Evolutionary conservation across 495 filamentous ascomycete species (phyloP), one percentile per base, ranked within the genome.

Genomic region (Cudoniella acicularis): DNA sequence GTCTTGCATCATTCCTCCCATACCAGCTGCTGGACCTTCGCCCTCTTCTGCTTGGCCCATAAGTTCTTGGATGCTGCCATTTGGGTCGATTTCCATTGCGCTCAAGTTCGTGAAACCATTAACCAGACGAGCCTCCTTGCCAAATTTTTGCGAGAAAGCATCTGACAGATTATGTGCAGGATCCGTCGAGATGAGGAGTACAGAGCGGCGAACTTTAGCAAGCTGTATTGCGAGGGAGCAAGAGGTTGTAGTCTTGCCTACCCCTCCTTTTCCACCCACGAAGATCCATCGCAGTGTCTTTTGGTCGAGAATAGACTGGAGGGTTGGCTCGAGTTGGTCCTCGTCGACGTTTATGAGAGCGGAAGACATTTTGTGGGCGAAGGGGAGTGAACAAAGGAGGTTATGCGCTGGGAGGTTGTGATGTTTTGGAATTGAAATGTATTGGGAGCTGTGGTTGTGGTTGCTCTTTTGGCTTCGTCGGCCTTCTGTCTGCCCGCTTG

Each of bases 51-150:
- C 90, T 53, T 90, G 89, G 13, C 83, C 85, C 63, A 99, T 75
- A 16, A 99, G 75, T 72, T 99, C 94, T 74, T 97, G 92, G 59
- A 99, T 96, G 65, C 91, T 96, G 24, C 94, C 95, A 72, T 96
- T 98, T 47, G 94, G 94, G 73, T 99, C 94, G 65, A 99, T 98
- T 78, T 99, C 94, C 94, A 99, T 99, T 20, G 94, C 94, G 66
- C 91, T 96, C 54, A 99, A 79, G 69, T 98, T 98, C 16, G 84
- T 81, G 70, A 94, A 97, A 59, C 94, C 94, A 70, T 96, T 85
- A 59, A 99, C 76, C 18, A 96, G 82, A 51, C 91, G 85, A 43
- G 94, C 94, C 73, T 98, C 94, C 81, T 99, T 99, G 73, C 94
- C 94, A 70, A 99, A 99, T 74, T 99, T 98, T 76, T 98, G 93